Conservation (phyloP, 2,329 filamentous ascomycete species). For the Trichocomaceae sp. region DNA sequence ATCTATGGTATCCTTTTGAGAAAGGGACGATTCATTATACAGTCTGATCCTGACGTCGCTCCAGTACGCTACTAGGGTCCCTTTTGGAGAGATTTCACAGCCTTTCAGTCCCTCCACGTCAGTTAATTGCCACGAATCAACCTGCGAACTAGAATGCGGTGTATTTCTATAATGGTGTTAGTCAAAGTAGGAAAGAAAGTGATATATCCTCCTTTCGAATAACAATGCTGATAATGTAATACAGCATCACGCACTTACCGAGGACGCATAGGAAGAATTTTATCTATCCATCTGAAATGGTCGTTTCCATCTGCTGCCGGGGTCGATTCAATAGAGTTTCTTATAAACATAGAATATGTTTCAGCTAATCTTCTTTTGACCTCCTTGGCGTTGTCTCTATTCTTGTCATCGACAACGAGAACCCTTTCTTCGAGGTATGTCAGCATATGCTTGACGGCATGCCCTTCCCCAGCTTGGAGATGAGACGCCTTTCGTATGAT, state of each 20-base stretch:
- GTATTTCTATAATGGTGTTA: not conserved
- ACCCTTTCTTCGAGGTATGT: slow-evolving; percentile 23
- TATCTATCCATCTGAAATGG: not conserved
- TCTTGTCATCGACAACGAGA: slow-evolving; percentile 19
- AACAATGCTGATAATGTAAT: not conserved
- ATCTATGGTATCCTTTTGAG: not conserved
- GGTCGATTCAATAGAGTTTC: not conserved
- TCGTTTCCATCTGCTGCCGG: not conserved
- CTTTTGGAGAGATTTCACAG: slow-evolving; percentile 24
- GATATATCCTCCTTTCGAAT: too few relatives aligned
- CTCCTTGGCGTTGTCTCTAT: slow-evolving; percentile 16
- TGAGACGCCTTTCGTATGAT: slow-evolving; percentile 11
- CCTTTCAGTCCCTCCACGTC: slow-evolving; percentile 21
- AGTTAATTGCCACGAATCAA: slow-evolving; percentile 16
- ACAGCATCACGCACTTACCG: too few relatives aligned
- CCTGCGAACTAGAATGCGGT: slow-evolving; percentile 14
- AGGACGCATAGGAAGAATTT: not conserved
- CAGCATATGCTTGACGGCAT: slow-evolving; percentile 22
- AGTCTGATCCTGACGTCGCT: slow-evolving; percentile 23
- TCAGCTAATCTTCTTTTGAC: slow-evolving; percentile 18
- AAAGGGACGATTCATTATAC: slow-evolving; percentile 20
- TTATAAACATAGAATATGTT: slow-evolving; percentile 11
- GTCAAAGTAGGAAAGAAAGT: not conserved
- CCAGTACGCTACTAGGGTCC: slow-evolving; percentile 24
- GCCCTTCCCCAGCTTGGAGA: slow-evolving; percentile 18